A percentile compares a stretch with the other conserved stretches of the same genome.
Conservation (phyloP, 2,329 filamentous ascomycete genomes). For the Parasarocladium wereldwijsianum region DNA sequence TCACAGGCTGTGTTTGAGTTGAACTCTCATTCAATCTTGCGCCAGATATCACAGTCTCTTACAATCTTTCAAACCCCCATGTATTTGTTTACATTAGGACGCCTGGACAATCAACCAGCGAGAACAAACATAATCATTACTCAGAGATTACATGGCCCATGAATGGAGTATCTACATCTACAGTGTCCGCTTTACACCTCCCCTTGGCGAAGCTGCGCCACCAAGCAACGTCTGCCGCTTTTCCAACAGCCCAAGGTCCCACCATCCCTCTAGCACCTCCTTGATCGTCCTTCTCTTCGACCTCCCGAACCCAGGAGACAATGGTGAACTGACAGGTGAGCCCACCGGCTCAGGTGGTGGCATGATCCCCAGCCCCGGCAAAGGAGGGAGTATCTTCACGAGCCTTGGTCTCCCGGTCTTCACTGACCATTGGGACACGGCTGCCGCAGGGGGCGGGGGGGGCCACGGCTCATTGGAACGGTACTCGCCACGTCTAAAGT, state of each 20-base stretch:
- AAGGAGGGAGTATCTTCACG: slow-evolving; percentile 11
- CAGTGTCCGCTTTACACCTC: too few species aligned
- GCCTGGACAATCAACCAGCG: not conserved
- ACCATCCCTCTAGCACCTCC: slow-evolving; percentile 36
- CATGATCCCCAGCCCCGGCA: slow-evolving; percentile 9
- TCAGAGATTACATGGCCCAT: not conserved
- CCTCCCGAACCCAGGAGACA: slow-evolving; percentile 11
- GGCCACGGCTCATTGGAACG: slow-evolving; percentile 13
- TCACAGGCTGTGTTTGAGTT: too few species aligned
- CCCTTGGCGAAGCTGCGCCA: slow-evolving; percentile 4
- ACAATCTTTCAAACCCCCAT: too few species aligned
- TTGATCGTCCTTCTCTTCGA: slow-evolving; percentile 31
- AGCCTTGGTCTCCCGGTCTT: slow-evolving; percentile 14
- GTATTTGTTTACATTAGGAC: too few species aligned
- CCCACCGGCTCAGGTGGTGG: slow-evolving; percentile 6
- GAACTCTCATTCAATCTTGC: too few species aligned
- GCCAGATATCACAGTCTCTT: too few species aligned
- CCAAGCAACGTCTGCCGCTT: slow-evolving; percentile 23
- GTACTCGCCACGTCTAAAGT: too few species aligned
- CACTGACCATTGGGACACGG: slow-evolving; percentile 7
- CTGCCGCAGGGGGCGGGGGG: slow-evolving; percentile 22
- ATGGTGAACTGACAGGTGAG: slow-evolving; percentile 8
- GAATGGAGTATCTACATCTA: too few species aligned
- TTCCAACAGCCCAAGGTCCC: slow-evolving; percentile 35
- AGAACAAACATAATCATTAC: not conserved